phyloP scores from a whole-genome alignment of 192 early-diverging fungal species.

The Coemansia sp. region DNA sequence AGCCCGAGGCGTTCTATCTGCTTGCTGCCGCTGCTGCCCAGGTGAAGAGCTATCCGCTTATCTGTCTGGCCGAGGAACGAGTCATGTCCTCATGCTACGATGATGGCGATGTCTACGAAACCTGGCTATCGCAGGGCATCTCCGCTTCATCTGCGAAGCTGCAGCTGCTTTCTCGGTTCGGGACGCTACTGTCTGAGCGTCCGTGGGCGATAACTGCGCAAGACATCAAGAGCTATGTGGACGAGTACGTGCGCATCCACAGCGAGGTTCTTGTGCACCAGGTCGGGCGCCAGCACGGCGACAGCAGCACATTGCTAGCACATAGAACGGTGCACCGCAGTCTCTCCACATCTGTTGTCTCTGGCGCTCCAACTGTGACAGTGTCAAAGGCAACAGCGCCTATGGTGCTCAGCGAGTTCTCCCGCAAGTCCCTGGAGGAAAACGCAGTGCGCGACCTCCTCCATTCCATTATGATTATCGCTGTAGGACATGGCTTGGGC shows the following conservation, averaged over 20 bases:
- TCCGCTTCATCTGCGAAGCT: slow-evolving; percentile 15
- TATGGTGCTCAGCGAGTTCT: slow-evolving; percentile 9
- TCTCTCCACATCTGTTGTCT: slow-evolving; percentile 27
- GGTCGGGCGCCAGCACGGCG: slow-evolving; percentile 24
- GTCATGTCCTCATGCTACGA: slow-evolving; percentile 30
- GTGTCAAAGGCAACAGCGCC: not conserved
- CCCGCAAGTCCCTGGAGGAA: slow-evolving; percentile 37
- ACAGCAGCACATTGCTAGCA: slow-evolving; percentile 13
- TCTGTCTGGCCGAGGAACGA: slow-evolving; percentile 32
- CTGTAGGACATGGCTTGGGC: slow-evolving; percentile 44
- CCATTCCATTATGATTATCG: slow-evolving; percentile 31
- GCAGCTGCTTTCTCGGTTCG: slow-evolving; percentile 43
- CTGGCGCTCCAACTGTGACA: slow-evolving; percentile 4
- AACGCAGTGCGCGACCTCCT: slow-evolving; percentile 42
- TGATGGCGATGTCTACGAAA: slow-evolving; percentile 33
- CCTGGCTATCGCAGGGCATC: slow-evolving; percentile 34
- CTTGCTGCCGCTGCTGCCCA: slow-evolving; percentile 45
- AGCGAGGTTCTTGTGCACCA: slow-evolving; percentile 6
- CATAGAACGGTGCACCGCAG: slow-evolving; percentile 23
- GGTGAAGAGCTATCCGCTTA: slow-evolving; percentile 42
- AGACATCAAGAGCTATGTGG: slow-evolving; percentile 29
- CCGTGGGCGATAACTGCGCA: slow-evolving; percentile 27
- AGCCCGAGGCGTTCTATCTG: slow-evolving; percentile 42
- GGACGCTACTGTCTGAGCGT: slow-evolving; percentile 17
- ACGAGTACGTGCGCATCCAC: slow-evolving; percentile 36